Evolutionary conservation across 2,329 filamentous ascomycete species (phyloP), one percentile per base, ranked within the genome.

Genomic region (Colletotrichum tofieldiae): DNA sequence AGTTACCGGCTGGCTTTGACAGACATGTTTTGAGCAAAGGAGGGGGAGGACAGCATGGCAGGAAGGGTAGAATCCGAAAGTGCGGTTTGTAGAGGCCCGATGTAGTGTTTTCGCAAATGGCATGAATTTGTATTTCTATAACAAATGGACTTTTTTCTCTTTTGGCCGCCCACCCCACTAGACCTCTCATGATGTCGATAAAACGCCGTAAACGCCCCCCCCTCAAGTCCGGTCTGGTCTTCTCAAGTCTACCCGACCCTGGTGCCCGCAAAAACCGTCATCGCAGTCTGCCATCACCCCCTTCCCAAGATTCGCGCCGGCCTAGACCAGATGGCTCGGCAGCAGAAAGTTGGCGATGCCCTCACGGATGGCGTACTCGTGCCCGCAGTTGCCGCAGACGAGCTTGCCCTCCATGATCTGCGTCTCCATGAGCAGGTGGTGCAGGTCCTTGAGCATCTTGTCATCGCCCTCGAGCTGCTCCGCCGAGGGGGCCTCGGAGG

Each of bases 261-360:
- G 32, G 11, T 55, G 32, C 52, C 20, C 18, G 32, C 52, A 35
- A 55, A 35, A 20, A 55, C 32, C 32, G 5, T n/a, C 9, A 1
- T 51, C 59, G 18, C 37, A n/a, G 14, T 41, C 32, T 29, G 23
- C n/a, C 32, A 8, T 51, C n/a, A 6, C 29, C 12, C 43, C 29
- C 23, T 26, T 26, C 32, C 23, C 7, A 26, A n/a, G 39, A 14
- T 16, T 6, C 23, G 16, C 11, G n/a, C 32, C 26, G 14, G 16
- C 35, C 83, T 80, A 91, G 58, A 95, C 96, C 82, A 99, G 84
- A 85, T 99, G 96, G 78, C 93, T 96, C 16, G 96, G 96, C 76
- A 99, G 84, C 80, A 99, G 84, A 79, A 99, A 99, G 83, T 98
- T 98, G 72, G 95, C 94, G 81, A 98, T 98, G 6, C 96, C 96